Base-by-base conservation (phyloP, 2,329 filamentous ascomycete species). In the Neophaeococcomyces mojaviensis region DNA sequence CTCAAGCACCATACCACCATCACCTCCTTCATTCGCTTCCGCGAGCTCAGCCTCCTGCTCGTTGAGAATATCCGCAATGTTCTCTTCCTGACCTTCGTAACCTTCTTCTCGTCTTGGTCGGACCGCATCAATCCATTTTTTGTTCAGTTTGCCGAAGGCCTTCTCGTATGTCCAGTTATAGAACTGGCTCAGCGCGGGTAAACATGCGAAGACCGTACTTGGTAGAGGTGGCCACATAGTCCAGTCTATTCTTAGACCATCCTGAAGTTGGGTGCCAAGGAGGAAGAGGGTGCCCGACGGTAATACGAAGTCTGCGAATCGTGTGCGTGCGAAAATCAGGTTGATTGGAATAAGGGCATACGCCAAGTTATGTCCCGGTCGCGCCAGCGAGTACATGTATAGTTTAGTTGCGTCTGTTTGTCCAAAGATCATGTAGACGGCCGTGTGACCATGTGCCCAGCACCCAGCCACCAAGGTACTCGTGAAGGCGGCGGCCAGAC, bases 341-440 rank as follows among this genome's bases (percentile, higher is more conserved):
- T 79, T 72, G 9, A 83, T 71, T 0, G 80, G 82, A 48, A 89
- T 84, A 5, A 86, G 67, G 1, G 82, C 79, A 2, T 81, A 81
- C 22, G 83, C 55, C 48, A 76, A 73, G 34, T 81, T 58, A 65
- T 63, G 69, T 16, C 62, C 55, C 38, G 55, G 44, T 4, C 63
- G 59, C 32, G 5, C 20, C 36, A 37, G 18, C 16, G 41, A 28
- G 24, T 12, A 44, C 28, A 24, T 15, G 15, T 39, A 28, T 18
- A 39, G 37, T 13, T 24, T 22, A 7, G n/a, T 15, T 20, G 37
- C 19, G 10, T 61, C 61, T 12, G 60, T 57, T n/a, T 58, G 55
- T 0, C 83, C 83, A 57, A 86, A 86, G 3, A 86, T 71, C 44
- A 81, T 64, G 53, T 80, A 77, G 56, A 85, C 72, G 1, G 79